phyloP scores from a whole-genome alignment of 768 basidiomycete genomes.

The Pisolithus microcarpus region DNA sequence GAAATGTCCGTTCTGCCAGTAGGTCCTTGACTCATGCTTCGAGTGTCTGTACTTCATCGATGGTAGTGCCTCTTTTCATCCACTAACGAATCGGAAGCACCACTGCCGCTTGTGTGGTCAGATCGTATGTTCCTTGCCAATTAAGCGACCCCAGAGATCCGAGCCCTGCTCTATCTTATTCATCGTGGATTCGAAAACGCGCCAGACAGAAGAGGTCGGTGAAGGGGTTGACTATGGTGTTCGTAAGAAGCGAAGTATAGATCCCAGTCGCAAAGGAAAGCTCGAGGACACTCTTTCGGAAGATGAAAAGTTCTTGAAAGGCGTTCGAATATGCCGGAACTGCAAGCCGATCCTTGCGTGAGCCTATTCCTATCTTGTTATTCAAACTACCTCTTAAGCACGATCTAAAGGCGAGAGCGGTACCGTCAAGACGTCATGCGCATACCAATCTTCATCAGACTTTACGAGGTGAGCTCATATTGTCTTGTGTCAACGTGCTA shows the following conservation, averaged over 20 bases:
- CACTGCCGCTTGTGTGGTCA: conserved; percentile 92
- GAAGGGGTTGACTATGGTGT: conserved; percentile 85
- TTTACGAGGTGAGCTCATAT: conserved; percentile 54
- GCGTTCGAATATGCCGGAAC: conserved; percentile 78
- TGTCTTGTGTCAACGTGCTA: not conserved
- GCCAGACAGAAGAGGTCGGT: conserved; percentile 75
- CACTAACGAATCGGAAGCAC: conserved; percentile 89
- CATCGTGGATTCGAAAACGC: conserved; percentile 73
- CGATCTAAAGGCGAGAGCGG: conserved; percentile 59
- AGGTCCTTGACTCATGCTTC: conserved; percentile 20
- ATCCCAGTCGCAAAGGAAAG: conserved; percentile 21
- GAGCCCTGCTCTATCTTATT: conserved; percentile 74
- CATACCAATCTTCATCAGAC: conserved; percentile 54
- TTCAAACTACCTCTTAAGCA: not conserved
- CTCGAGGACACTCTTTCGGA: conserved; percentile 38
- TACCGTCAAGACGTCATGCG: conserved; percentile 57
- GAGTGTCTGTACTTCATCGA: conserved; percentile 4
- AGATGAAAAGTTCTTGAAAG: conserved; percentile 81
- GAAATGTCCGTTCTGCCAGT: conserved; percentile 85
- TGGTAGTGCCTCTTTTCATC: conserved; percentile 66
- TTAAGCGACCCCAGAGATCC: conserved; percentile 61
- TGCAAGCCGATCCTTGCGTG: conserved; percentile 79
- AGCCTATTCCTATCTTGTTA: conserved; percentile 24
- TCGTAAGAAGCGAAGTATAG: conserved; percentile 37
- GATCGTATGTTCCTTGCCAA: conserved; percentile 84